phyloP scores from a whole-genome alignment of 2,329 filamentous ascomycete species.

The Ampelomyces quisqualis region DNA sequence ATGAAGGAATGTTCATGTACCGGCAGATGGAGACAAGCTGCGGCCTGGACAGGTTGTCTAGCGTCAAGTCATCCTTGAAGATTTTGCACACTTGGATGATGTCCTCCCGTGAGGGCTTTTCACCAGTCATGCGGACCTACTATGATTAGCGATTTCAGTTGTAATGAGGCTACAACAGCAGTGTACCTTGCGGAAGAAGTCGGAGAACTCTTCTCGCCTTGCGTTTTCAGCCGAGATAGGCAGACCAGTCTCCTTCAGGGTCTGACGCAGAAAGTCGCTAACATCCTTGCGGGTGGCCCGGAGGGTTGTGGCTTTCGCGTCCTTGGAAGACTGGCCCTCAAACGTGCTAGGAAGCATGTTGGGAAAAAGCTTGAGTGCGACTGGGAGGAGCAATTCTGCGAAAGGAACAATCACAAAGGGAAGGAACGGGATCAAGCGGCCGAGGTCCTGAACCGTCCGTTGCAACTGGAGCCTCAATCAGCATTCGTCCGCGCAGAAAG shows the following conservation, averaged over 20 bases:
- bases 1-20: slow-evolving; percentile 97
- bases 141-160: slow-evolving; percentile 9
- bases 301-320: slow-evolving; percentile 79
- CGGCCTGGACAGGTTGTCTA: slow-evolving; percentile 94
- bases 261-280: slow-evolving; percentile 83
- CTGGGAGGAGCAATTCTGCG: slow-evolving; percentile 85
- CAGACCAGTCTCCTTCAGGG: slow-evolving; percentile 87
- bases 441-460: slow-evolving; percentile 91
- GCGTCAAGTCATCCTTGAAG: slow-evolving; percentile 94
- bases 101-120: slow-evolving; percentile 82
- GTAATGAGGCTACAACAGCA: too few relatives aligned
- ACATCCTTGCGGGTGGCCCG: slow-evolving; percentile 90
- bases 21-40: slow-evolving; percentile 97
- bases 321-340: slow-evolving; percentile 86
- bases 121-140: slow-evolving; percentile 71
- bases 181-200: slow-evolving; percentile 91
- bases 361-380: slow-evolving; percentile 92
- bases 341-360: slow-evolving; percentile 97
- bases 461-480: slow-evolving; percentile 57
- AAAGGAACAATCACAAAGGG: slow-evolving; percentile 97
- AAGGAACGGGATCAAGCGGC: slow-evolving; percentile 89
- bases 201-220: slow-evolving; percentile 88
- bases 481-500: background rate
- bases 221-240: slow-evolving; percentile 81
- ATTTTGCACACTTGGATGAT: slow-evolving; percentile 99